Conservation (phyloP, 1,284 basidiomycete genomes). For the Trichosporon faecale region DNA sequence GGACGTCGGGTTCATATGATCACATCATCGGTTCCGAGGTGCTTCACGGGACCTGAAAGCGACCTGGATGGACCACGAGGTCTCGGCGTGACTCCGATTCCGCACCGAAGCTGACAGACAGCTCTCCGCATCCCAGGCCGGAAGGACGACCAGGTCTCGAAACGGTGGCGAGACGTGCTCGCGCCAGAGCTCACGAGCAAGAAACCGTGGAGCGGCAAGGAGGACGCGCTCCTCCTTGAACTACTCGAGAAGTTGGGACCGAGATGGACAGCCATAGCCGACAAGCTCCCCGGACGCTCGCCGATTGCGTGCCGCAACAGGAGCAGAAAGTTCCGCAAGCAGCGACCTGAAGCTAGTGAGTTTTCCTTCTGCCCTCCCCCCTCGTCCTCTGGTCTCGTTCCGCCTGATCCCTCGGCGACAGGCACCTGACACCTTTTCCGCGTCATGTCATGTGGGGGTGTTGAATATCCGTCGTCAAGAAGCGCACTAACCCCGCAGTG, state of each 20-base stretch:
- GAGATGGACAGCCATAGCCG: conserved; percentile 30
- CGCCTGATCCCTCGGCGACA: not conserved
- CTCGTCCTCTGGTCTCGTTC: not conserved
- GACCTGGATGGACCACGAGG: too few species aligned
- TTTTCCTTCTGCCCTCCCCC: not conserved
- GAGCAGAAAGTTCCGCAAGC: conserved; percentile 17
- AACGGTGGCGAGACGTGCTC: conserved; percentile 32
- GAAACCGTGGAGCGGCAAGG: conserved; percentile 25
- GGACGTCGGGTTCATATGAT: not conserved
- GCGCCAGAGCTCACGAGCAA: conserved; percentile 26
- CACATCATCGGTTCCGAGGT: not conserved
- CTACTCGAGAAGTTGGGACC: conserved; percentile 26
- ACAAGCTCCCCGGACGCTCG: conserved; percentile 25
- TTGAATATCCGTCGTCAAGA: not conserved
- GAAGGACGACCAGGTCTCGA: conserved; percentile 32
- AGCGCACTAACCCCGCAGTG: conserved; percentile 5
- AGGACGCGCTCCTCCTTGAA: conserved; percentile 27
- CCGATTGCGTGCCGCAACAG: conserved; percentile 30
- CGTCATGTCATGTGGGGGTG: not conserved
- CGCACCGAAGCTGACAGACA: not conserved
- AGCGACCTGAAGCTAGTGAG: not conserved
- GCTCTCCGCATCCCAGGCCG: conserved; percentile 30
- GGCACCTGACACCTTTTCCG: not conserved
- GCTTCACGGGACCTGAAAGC: not conserved
- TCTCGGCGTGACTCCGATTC: not conserved